Evolutionary conservation across 2,329 filamentous ascomycete genomes (phyloP).

Genomic region (Amphichorda felina): DNA sequence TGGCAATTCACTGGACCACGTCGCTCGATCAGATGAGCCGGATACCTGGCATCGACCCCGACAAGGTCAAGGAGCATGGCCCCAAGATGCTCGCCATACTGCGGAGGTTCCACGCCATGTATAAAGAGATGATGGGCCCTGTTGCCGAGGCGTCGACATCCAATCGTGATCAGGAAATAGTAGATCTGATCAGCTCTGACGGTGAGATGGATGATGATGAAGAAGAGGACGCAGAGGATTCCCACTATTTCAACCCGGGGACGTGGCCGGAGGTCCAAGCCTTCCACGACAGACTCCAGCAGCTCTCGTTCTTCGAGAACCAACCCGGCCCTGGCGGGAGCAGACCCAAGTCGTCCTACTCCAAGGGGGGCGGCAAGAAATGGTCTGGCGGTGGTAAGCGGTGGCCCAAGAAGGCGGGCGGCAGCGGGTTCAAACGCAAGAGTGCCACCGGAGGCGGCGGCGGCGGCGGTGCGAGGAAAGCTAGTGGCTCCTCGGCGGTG

Average conservation of each 20-base stretch:
- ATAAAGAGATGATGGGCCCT: conserved; percentile 36
- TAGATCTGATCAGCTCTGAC: conserved; percentile 42
- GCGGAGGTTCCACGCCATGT: conserved; percentile 30
- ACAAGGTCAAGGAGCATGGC: conserved; percentile 52
- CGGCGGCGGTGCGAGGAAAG: conserved; percentile 13
- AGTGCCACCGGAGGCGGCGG: too few relatives aligned
- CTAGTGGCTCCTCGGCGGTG: conserved; percentile 14
- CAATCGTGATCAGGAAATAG: conserved; percentile 24
- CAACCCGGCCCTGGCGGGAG: conserved; percentile 4
- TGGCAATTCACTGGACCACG: conserved; percentile 59
- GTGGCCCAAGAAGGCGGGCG: conserved; percentile 14
- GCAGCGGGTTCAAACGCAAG: conserved; percentile 17
- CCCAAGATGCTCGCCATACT: conserved; percentile 48
- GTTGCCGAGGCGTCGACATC: conserved; percentile 2
- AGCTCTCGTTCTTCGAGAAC: conserved; percentile 8
- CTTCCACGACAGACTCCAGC: conserved; percentile 19
- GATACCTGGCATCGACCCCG: conserved; percentile 50
- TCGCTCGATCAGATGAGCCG: conserved; percentile 47
- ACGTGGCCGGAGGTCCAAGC: conserved; percentile 18
- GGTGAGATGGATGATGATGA: conserved; percentile 24
- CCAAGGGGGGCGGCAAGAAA: conserved; percentile 11
- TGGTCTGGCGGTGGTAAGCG: conserved; percentile 15
- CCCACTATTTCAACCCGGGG: conserved; percentile 31
- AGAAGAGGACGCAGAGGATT: conserved; percentile 25
- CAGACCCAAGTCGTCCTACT: conserved; percentile 1